Evolutionary conservation across 805 yeast genomes (phyloP), one percentile per base, ranked within the genome.

Genomic region (Candida stauntonica): DNA sequence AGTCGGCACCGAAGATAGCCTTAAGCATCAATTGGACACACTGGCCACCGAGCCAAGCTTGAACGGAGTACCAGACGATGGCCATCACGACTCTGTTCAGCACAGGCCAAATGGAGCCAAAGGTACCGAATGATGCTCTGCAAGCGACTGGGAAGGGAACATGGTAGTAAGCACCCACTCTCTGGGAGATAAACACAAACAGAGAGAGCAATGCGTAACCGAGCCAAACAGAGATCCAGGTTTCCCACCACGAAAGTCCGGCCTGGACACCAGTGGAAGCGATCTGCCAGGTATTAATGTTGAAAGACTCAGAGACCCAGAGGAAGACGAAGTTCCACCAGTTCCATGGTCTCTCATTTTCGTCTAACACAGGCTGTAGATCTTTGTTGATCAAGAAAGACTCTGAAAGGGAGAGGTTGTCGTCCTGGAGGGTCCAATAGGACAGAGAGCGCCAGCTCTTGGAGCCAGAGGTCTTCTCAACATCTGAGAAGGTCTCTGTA

Each of bases 221-320:
- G 14, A 87, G 46, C 93, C 95, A 86, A 18, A 87, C 93, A 1
- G 93, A 75, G 27, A 87, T 63, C 94, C 95, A 87, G 11, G 84
- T 79, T 56, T 81, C 88, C 94, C 95, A 87, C 95, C 95, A 86
- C 14, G 81, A 74, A 62, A 87, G 64, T 9, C 93, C 93, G 17
- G 79, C 76, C 38, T 70, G 67, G 41, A 83, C 81, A 52, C 95
- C 95, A 0, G 95, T 83, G 7, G 91, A 79, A 3, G 95, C 95
- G 51, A 87, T 86, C 66, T 84, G 88, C 87, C 91, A 86, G 5
- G 96, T 86, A 59, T 85, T 86, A 56, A 87, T 78, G 62, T 87
- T 87, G 66, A 87, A 85, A 23, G 95, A 79, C 58, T 87, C 96
- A 0, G 95, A 87, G 41, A 87, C 61, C 96, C 96, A 87, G 52